Evolutionary conservation across 140 eudicot species (phyloP), one percentile per base, ranked within the genome.

Genomic region (Ambrosia hybrid): DNA sequence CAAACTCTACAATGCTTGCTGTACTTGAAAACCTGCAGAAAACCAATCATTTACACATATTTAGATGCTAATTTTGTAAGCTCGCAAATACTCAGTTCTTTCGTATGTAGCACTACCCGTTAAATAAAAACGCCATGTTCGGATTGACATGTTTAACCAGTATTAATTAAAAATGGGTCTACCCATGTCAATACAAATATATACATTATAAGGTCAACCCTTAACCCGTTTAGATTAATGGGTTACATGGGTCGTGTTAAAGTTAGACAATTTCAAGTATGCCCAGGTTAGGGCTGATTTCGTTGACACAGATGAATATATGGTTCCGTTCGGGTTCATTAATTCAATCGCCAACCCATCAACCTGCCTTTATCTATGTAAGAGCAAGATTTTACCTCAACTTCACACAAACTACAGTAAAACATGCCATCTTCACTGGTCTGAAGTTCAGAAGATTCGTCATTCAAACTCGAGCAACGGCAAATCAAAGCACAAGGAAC

Each of bases 391-490:
- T 49, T 57, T 67, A 94, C 99, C 97, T 94, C 99, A 51, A 94
- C 99, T 86, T 94, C 97, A 83, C 99, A 94, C 78, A 94, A 85
- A 81, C 96, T 94, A 69, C 99, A 94, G 53, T 88, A 94, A 63
- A 94, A 94, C 99, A 94, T 94, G 84, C 99, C 99, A 73, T 90
- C 99, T 78, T 94, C 99, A 65, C 97, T 94, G 34, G 68, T 65
- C 12, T 86, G 97, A 53, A 79, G 84, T 45, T 85, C 91, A 51
- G 90, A 90, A 73, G 96, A 84, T 48, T 88, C 95, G 21, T 94
- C 92, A 38, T 73, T 81, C 39, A 85, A 62, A 65, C 58, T 80
- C 30, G 82, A 73, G 78, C 91, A 85, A 66, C 80, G 81, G 71
- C 91, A 84, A 52, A 88, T 16, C 34, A 71, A 71, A 56, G 86